These are phyloP conservation scores for Hortaea sp. DNA, from an alignment of 2,329 filamentous ascomycete species.

Conservation along the genomic window DNA sequence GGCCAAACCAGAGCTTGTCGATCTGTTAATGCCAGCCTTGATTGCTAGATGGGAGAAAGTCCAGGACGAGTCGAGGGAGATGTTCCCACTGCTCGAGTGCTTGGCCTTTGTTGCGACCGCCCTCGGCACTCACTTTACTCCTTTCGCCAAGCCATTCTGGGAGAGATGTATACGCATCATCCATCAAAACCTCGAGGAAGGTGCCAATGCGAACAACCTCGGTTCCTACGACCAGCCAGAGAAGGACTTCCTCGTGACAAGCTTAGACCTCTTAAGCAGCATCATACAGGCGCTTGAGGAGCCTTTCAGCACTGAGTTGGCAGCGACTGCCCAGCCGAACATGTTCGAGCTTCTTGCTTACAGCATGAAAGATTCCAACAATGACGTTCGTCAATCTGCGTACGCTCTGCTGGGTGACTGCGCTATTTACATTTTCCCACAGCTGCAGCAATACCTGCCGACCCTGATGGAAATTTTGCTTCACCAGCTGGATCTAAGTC, in stretches of 20 bases:
- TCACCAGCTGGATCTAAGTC: constrained; percentile 66
- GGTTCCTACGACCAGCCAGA: constrained; percentile 62
- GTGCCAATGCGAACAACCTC: constrained; percentile 56
- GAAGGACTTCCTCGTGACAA: constrained; percentile 95
- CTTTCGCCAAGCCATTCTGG: constrained; percentile 81
- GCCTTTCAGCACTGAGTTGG: constrained; percentile 63
- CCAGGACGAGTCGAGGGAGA: constrained; percentile 77
- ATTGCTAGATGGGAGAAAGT: constrained; percentile 82
- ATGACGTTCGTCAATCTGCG: constrained; percentile 91
- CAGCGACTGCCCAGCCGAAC: constrained; percentile 63
- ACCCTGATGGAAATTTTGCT: constrained; percentile 73
- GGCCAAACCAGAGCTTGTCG: constrained; percentile 69
- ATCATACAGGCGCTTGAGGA: constrained; percentile 81
- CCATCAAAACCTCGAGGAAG: constrained; percentile 78
- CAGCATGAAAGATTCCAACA: constrained; percentile 83
- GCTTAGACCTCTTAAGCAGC: constrained; percentile 82
- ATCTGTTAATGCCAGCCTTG: constrained; percentile 83
- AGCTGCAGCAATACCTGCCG: constrained; percentile 64
- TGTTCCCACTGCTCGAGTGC: constrained; percentile 93
- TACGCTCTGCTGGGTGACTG: constrained; percentile 93
- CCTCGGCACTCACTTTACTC: constrained; percentile 69
- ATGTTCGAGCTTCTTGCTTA: constrained; percentile 86
- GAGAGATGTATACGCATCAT: constrained; percentile 81
- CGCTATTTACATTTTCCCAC: constrained; percentile 79
- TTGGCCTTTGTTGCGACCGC: constrained; percentile 88